phyloP scores from a whole-genome alignment of 768 basidiomycete genomes.

The Suillus brevipes region DNA sequence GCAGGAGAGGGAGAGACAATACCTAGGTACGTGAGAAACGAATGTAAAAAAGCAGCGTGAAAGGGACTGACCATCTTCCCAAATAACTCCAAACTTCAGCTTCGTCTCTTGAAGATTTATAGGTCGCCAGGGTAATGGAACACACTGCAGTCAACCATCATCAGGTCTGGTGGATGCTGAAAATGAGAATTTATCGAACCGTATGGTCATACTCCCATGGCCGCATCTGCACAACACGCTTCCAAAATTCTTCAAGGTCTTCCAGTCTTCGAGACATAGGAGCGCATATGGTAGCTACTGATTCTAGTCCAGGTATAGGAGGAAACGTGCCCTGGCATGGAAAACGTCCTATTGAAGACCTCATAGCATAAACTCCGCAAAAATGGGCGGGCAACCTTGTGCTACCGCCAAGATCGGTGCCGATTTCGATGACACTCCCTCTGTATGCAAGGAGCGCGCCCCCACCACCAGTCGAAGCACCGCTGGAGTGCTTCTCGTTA shows the following conservation, averaged over 20 bases:
- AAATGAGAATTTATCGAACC: conserved; percentile 23
- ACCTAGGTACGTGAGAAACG: conserved; percentile 23
- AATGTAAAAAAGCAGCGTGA: not conserved
- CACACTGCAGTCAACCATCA: conserved; percentile 30
- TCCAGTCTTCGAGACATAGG: conserved; percentile 45
- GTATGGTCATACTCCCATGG: conserved; percentile 47
- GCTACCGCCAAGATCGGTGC: conserved; percentile 52
- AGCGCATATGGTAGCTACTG: conserved; percentile 36
- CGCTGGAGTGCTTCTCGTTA: conserved; percentile 40
- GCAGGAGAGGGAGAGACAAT: conserved; percentile 42
- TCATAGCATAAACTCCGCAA: conserved; percentile 47
- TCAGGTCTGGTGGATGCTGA: not conserved
- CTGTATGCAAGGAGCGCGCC: conserved; percentile 47
- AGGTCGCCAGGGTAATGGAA: conserved; percentile 43
- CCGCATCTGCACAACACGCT: conserved; percentile 39
- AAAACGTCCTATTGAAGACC: conserved; percentile 39
- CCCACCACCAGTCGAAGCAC: conserved; percentile 55
- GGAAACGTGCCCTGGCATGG: conserved; percentile 33
- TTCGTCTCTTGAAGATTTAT: conserved; percentile 35
- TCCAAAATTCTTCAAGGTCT: conserved; percentile 45
- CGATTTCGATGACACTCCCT: conserved; percentile 46
- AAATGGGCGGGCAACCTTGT: conserved; percentile 49
- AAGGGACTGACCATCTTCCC: conserved; percentile 40
- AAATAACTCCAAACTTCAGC: conserved; percentile 41
- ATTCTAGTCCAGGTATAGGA: conserved; percentile 40